Evolutionary conservation across 2,329 filamentous ascomycete genomes (phyloP), one percentile per base, ranked within the genome.

Genomic region (Claviceps quebecensis): DNA sequence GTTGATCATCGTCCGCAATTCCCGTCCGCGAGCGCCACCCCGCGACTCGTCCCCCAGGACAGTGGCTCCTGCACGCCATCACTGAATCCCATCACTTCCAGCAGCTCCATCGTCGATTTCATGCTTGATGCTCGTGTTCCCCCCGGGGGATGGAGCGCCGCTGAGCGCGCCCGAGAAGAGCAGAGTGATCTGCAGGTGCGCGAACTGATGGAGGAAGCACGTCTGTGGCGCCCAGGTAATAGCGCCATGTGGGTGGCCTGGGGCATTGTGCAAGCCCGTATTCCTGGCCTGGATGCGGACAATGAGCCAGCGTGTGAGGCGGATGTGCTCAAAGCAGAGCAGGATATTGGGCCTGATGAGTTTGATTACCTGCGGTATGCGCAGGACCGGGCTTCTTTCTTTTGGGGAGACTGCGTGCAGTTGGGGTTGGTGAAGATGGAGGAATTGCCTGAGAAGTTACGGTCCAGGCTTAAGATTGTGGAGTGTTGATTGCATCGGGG

Each of bases 281-380:
- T 95, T 1, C 82, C 87, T 0, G 87, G 83, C 0, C 73, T 91
- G 63, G 79, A 84, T 17, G 54, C 53, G 39, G 55, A 55, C 49
- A 56, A 57, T 16, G 68, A 70, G 16, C 71, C 72, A 38, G 69
- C 67, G 14, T 59, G 57, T 1, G 62, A 58, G 9, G 64, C 65
- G 34, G 62, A 60, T 29, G 60, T 60, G 3, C 62, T 69, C 45
- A 64, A 60, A 53, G 61, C 63, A 2, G 75, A 74, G 46, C 71
- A 71, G 14, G 73, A 76, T 47, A 75, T 76, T 19, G 78, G 76
- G 29, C 79, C 77, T 37, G 86, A 87, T 44, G 86, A 87, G 61
- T 98, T 97, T 63, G 90, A 98, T 67, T 98, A 97, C 65, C 73
- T 98, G 23, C 80, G 78, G 11, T 98, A 97, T 68, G 83, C 93